Conservation (phyloP, 2,329 filamentous ascomycete species). For the Fusarium sp. region DNA sequence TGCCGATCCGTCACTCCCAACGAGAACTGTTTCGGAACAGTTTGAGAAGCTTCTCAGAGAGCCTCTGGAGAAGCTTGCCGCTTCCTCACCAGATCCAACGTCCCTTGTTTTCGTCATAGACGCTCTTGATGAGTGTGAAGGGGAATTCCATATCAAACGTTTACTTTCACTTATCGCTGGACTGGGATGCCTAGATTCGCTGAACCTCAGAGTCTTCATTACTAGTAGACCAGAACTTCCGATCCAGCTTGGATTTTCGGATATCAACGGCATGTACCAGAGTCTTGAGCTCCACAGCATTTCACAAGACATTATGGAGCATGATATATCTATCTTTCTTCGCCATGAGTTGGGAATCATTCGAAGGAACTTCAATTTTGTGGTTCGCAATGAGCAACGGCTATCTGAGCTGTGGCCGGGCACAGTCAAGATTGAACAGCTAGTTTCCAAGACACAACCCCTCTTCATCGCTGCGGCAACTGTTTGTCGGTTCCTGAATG, state of each 20-base stretch:
- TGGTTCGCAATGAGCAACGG: fast-evolving
- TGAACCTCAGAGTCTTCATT: neutral
- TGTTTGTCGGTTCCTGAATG: neutral
- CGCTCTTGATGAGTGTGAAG: neutral
- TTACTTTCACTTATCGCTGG: neutral
- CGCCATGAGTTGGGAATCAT: neutral
- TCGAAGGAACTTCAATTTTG: neutral
- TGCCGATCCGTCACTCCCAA: neutral
- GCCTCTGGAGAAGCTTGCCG: neutral
- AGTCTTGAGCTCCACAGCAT: neutral
- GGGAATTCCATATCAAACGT: fast-evolving
- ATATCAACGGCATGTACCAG: neutral
- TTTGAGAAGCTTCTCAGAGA: neutral
- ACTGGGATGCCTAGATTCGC: neutral
- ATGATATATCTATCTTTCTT: neutral
- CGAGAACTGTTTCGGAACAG: neutral
- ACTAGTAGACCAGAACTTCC: neutral
- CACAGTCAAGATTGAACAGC: neutral
- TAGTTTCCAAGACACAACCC: neutral
- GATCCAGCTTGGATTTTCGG: neutral
- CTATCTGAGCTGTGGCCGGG: neutral
- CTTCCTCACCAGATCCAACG: fast-evolving
- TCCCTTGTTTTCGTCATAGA: neutral
- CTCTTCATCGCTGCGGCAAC: neutral
- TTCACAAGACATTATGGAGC: neutral